Percentiles rank a stretch among this genome's conserved stretches.
These are phyloP conservation scores for Crucibulum laeve DNA, from an alignment of 768 basidiomycete genomes.

Conservation along the genomic window DNA sequence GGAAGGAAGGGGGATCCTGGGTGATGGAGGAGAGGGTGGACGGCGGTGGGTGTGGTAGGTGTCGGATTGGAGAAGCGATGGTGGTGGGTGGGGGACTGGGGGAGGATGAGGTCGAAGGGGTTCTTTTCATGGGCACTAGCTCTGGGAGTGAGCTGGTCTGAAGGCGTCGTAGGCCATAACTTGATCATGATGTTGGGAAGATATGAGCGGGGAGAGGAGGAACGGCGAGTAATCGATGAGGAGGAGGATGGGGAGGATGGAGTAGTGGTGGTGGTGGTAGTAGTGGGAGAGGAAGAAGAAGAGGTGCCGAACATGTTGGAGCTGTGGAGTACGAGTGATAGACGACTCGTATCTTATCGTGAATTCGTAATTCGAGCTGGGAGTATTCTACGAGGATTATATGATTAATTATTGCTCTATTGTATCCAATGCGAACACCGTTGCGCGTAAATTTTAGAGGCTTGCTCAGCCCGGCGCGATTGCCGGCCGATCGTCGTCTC, in stretches of 20 bases:
- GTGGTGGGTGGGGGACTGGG: slow-evolving; percentile 6
- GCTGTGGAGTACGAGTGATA: too few species aligned
- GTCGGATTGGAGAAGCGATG: slow-evolving; percentile 9
- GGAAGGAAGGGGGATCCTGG: slow-evolving; percentile 17
- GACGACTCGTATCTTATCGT: too few species aligned
- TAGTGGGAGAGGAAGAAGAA: slow-evolving; percentile 7
- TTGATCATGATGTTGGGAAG: slow-evolving; percentile 51
- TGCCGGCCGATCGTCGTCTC: too few species aligned
- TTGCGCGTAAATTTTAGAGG: background rate
- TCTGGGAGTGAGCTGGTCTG: slow-evolving; percentile 61
- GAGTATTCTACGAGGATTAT: too few species aligned
- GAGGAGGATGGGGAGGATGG: slow-evolving; percentile 5
- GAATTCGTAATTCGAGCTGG: too few species aligned
- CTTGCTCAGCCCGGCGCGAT: background rate
- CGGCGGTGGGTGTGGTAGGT: slow-evolving; percentile 24
- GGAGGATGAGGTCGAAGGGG: slow-evolving; percentile 53
- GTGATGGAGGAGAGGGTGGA: slow-evolving; percentile 33
- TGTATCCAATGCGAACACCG: too few species aligned
- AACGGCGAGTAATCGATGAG: slow-evolving; percentile 5
- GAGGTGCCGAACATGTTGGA: background rate
- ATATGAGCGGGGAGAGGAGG: slow-evolving; percentile 13
- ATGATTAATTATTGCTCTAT: too few species aligned
- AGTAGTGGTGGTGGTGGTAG: slow-evolving; percentile 10
- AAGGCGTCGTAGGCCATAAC: slow-evolving; percentile 53
- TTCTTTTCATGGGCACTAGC: slow-evolving; percentile 39